Percentiles rank a stretch among this genome's conserved stretches.
These are phyloP conservation scores for Globisporangium perplexum DNA, from an alignment of 352 stramenopile genomes.

Conservation along the genomic window DNA sequence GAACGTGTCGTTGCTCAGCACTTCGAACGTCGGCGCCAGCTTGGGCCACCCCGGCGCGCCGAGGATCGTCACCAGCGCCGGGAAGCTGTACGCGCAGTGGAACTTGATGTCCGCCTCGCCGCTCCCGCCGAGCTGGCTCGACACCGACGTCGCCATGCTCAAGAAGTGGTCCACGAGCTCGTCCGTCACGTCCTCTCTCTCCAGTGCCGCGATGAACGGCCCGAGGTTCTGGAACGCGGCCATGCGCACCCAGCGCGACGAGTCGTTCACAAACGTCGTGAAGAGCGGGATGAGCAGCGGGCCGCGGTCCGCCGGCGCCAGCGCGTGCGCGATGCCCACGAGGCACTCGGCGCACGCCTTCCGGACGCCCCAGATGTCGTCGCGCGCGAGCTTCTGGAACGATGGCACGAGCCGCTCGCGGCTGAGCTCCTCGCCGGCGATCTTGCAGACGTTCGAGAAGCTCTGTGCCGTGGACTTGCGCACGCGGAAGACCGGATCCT, in stretches of 20 bases:
- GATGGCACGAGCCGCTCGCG: conserved; percentile 85
- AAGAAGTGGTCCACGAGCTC: conserved; percentile 79
- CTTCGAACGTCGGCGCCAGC: conserved; percentile 76
- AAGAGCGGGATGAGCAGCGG: conserved; percentile 87
- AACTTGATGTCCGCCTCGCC: conserved; percentile 88
- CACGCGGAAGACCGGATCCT: conserved; percentile 93
- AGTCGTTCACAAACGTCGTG: conserved; percentile 84
- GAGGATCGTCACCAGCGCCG: conserved; percentile 82
- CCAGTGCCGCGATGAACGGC: conserved; percentile 75
- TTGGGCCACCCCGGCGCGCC: conserved; percentile 61
- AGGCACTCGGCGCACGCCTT: conserved; percentile 91
- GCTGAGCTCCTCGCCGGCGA: conserved; percentile 64
- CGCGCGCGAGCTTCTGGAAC: conserved; percentile 87
- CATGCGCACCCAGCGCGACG: conserved; percentile 91
- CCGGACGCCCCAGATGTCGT: conserved; percentile 93
- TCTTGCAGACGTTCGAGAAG: conserved; percentile 87
- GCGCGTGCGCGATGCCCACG: conserved; percentile 80
- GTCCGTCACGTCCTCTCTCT: conserved; percentile 75
- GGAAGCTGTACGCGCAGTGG: conserved; percentile 91
- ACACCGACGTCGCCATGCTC: conserved; percentile 70
- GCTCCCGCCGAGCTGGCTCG: conserved; percentile 54
- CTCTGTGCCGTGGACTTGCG: conserved; percentile 90
- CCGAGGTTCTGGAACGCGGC: conserved; percentile 91
- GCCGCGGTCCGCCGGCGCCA: conserved; percentile 68
- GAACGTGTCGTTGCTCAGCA: conserved; percentile 73